Base-by-base conservation (phyloP, 306 rosid species). In the Coriaria nepalensis region DNA sequence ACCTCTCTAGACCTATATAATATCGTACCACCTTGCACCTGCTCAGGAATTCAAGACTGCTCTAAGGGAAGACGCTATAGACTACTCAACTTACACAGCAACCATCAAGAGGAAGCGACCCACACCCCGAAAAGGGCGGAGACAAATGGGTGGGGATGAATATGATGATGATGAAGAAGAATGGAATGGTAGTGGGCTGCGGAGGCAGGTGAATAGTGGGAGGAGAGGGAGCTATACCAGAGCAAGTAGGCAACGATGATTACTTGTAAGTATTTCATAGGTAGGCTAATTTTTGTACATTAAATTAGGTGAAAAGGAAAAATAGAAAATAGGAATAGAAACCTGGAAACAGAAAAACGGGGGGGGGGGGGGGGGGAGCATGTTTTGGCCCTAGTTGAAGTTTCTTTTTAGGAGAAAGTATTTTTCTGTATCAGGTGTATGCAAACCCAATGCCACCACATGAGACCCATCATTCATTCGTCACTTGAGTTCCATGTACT, bases 221-320 rank as follows among this genome's bases (percentile, higher is more conserved):
- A 77, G 92, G 69, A 82, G 63, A 73, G 52, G 74, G 65, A 54
- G 37, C 15, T 60, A 53, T 77, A 75, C 55, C 56, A 73, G 84
- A 63, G 77, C 66, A 72, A 66, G 69, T 68, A 77, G 94, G 73
- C 82, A 67, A 45, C 73, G 82, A 55, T 74, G 66, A 67, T 67
- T 20, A 56, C 73, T 46, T 71, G 80, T 78, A 70, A 66, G 73
- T 77, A 78, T 60, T 57, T 64, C 64, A 68, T 75, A 76, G 79
- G 73, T 85, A 82, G 93, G 79, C 87, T 82, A 82, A 90, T 94
- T 20, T 20, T 55, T 90, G 96, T 90, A 85, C 79, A 90, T 80
- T 67, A 60, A 20, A 64, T 64, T 80, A 85, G 93, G 67, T 15
- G 59, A 67, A 61, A 62, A 66, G 43, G 57, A 34, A 67, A 54